These are phyloP conservation scores for Boletus rubroflammeus DNA, from an alignment of 768 basidiomycete genomes.

Conservation along the genomic window DNA sequence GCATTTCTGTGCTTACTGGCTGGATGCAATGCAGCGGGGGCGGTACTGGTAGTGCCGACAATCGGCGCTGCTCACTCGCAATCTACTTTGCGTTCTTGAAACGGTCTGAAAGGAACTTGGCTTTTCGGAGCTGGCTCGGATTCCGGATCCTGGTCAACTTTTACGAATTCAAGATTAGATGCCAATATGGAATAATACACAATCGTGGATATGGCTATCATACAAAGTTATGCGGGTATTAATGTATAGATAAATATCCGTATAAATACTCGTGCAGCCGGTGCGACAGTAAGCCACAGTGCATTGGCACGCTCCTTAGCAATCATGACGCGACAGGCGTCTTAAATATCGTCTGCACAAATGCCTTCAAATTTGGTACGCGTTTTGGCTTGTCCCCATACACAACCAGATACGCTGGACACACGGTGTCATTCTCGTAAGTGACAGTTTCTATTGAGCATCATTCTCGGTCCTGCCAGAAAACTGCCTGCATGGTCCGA, in stretches of 20 bases:
- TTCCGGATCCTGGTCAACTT: neutral
- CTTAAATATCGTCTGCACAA: conserved; percentile 30
- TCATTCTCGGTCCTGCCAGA: neutral
- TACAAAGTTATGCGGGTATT: conserved; percentile 21
- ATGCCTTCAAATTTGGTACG: conserved; percentile 21
- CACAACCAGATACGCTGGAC: conserved; percentile 63
- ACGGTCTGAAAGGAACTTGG: neutral
- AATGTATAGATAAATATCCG: neutral
- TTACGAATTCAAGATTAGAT: neutral
- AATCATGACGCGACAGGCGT: conserved; percentile 28
- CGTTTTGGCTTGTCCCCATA: conserved; percentile 40
- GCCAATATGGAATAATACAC: neutral
- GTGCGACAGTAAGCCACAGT: neutral
- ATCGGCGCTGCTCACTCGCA: neutral
- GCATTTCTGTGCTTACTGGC: neutral
- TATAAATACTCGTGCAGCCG: conserved; percentile 9
- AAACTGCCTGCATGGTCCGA: neutral
- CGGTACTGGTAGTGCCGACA: neutral
- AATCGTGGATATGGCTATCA: conserved; percentile 6
- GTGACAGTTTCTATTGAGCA: conserved; percentile 53
- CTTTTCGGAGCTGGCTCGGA: neutral
- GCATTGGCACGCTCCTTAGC: neutral
- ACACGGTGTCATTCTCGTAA: conserved; percentile 62
- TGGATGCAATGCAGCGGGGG: conserved; percentile 1
- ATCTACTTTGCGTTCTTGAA: neutral